Base-by-base conservation (phyloP, 257 asterid species). In the Fraxinus americana region DNA sequence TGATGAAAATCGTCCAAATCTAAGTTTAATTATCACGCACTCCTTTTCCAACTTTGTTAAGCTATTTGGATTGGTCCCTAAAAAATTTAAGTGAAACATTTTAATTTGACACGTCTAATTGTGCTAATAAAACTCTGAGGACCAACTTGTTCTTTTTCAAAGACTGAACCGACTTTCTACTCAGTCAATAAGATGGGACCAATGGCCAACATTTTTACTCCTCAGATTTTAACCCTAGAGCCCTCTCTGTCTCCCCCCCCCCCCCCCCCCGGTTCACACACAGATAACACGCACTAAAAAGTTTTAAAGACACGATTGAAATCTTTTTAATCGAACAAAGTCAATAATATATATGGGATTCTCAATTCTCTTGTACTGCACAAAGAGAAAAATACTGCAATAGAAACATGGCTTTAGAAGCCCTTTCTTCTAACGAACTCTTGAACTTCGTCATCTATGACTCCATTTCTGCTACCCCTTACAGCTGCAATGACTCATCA, bases 401-500 rank as follows among this genome's bases (percentile, higher is more conserved):
- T 41, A 13, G 35, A 43, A 52, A 32, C 30, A 90, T 89, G 96
- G 96, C 99, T 79, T 81, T 94, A 17, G 97, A 93, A 87, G 83
- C 98, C 50, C 96, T 95, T 78, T 91, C 98, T 45, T 78, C 95
- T 1, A 88, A 72, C 66, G 97, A 93, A 70, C 89, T 91, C 80
- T 77, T 91, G 67, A 91, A 91, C 78, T 95, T 89, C 83, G 89
- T 93, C 81, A 91, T 95, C 90, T 89, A 82, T 23, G 94, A 91
- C 80, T 80, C 87, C 11, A 80, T 82, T 65, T 80, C 86, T 7
- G 50, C 87, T 8, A 72, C 88, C 80, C 93, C 88, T 32, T 82
- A 78, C 8, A 30, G 72, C 67, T 71, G 82, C 80, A 78, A 82
- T n/a, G 80, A 74, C 74, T 75, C 88, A 11, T 68, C 87, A 0